Conservation (phyloP, 345 rosid species). For the Brassica juncea region DNA sequence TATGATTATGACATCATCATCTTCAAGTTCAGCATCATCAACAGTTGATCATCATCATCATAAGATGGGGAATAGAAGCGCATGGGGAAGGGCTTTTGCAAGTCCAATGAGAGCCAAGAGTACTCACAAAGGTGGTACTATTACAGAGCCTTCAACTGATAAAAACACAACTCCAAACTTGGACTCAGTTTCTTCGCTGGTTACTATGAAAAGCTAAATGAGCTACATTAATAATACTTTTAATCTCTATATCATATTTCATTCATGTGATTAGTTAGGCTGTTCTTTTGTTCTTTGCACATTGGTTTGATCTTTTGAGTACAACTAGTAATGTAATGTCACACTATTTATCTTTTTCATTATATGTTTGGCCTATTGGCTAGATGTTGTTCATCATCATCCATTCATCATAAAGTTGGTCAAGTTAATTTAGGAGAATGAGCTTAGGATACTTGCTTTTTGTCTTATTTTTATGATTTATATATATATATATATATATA, state of each 20-base stretch:
- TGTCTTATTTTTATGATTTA: no score
- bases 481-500: no score
- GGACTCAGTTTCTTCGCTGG: constrained; percentile 69
- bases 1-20: constrained; percentile 64
- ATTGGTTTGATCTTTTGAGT: constrained; percentile 18
- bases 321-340: constrained; percentile 25
- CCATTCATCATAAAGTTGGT: no score
- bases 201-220: constrained; percentile 57
- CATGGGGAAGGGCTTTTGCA: constrained; percentile 93
- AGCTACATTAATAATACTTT: background rate
- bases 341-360: background rate
- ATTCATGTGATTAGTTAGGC: constrained; percentile 37
- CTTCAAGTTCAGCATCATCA: constrained; percentile 57
- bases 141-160: constrained; percentile 26
- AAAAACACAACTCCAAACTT: constrained; percentile 47
- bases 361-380: background rate
- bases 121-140: constrained; percentile 37
- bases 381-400: constrained; percentile 14
- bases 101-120: constrained; percentile 90
- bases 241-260: constrained; percentile 1
- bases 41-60: constrained; percentile 39
- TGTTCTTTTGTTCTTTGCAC: constrained; percentile 29
- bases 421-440: no score
- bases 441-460: no score
- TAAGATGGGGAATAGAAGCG: constrained; percentile 46